These are phyloP conservation scores for Pythium aristosporum DNA, from an alignment of 352 stramenopile genomes.

Conservation along the genomic window DNA sequence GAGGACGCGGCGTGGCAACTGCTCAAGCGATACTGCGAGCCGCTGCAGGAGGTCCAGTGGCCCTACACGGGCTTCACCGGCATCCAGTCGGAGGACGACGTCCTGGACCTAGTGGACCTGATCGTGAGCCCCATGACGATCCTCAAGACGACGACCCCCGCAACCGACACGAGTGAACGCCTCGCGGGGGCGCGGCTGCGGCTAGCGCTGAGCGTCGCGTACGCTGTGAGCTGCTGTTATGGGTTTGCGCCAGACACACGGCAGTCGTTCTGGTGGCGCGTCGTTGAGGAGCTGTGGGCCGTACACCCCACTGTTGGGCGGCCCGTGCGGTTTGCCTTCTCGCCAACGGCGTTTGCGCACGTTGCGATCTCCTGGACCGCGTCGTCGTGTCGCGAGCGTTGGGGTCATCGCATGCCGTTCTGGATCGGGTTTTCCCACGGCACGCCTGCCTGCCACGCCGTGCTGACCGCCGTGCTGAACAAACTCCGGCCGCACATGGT, in stretches of 20 bases:
- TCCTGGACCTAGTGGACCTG: background rate
- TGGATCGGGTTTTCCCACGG: background rate
- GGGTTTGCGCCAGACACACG: background rate
- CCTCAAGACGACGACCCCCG: no score
- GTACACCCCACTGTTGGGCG: background rate
- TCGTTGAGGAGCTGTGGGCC: background rate
- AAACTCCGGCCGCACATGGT: no score
- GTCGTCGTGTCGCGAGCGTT: background rate
- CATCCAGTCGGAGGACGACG: background rate
- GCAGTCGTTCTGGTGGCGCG: background rate
- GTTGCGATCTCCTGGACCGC: background rate
- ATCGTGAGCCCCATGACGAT: background rate
- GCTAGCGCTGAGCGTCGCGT: background rate
- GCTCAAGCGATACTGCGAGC: background rate
- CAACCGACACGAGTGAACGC: background rate
- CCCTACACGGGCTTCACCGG: background rate
- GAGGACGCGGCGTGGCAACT: background rate
- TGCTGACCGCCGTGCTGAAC: no score
- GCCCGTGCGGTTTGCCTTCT: background rate
- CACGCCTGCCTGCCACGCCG: no score
- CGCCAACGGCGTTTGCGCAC: background rate
- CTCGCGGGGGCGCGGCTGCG: background rate
- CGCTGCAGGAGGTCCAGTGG: background rate
- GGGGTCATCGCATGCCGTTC: background rate
- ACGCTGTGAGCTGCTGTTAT: background rate